phyloP scores from a whole-genome alignment of 495 filamentous ascomycete species.

The Delitschia confertaspora region DNA sequence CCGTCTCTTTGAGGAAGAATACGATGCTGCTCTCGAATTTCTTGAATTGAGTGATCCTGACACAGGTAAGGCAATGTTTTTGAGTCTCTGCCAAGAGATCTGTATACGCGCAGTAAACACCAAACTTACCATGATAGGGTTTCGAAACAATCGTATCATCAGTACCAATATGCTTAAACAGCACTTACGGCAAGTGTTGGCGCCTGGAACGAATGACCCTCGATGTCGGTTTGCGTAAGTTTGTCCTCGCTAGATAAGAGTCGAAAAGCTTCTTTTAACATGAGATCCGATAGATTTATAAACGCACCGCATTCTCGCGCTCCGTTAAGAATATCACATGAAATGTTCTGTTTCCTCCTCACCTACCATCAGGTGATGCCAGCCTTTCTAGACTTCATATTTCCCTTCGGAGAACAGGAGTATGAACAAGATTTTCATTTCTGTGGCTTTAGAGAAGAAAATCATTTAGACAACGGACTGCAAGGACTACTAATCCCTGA shows the following conservation, averaged over 20 bases:
- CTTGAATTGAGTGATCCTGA: conserved; percentile 4
- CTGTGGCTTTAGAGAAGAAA: conserved; percentile 29
- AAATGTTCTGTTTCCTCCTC: conserved; percentile 35
- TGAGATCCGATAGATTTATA: conserved; percentile 13
- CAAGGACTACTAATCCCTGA: conserved; percentile 29
- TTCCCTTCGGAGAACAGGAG: conserved; percentile 38
- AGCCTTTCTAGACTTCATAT: conserved; percentile 39
- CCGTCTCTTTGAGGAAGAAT: conserved; percentile 7
- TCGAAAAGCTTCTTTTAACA: too few species aligned
- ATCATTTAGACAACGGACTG: conserved; percentile 9
- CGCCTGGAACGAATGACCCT: conserved; percentile 7
- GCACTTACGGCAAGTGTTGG: conserved; percentile 5
- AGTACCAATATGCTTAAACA: conserved; percentile 6
- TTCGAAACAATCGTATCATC: neutral
- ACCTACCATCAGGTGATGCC: conserved; percentile 41
- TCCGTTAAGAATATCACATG: conserved; percentile 6
- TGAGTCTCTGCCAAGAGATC: neutral
- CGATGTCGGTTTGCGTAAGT: conserved; percentile 17
- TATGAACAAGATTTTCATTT: conserved; percentile 34
- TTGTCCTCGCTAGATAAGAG: neutral
- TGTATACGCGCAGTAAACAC: neutral
- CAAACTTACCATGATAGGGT: neutral
- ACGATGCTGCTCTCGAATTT: conserved; percentile 16
- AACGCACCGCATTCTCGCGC: conserved; percentile 13
- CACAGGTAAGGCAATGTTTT: neutral